phyloP scores from a whole-genome alignment of 2,329 filamentous ascomycete species.

The Aspergillus vadensis region DNA sequence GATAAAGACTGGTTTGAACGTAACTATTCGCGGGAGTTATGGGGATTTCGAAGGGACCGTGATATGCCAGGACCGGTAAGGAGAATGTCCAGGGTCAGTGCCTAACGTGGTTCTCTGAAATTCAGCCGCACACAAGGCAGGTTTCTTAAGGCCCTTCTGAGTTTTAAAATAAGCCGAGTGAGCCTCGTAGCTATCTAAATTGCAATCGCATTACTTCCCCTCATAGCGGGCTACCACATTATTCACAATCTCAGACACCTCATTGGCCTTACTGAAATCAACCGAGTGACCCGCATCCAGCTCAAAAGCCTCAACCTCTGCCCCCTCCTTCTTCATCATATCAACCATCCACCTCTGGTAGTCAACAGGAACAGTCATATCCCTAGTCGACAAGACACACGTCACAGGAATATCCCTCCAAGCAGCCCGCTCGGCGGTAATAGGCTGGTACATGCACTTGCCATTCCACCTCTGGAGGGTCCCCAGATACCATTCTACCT shows the following conservation, averaged over 20 bases:
- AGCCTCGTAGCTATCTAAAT: too few relatives aligned
- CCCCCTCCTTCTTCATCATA: neutral
- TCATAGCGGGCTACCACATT: neutral
- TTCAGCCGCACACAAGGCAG: too few relatives aligned
- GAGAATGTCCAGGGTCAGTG: too few relatives aligned
- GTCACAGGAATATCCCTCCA: constrained; percentile 8
- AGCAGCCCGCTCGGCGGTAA: neutral
- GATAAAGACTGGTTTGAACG: too few relatives aligned
- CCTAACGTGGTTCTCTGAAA: too few relatives aligned
- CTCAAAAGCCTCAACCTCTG: neutral
- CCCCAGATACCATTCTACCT: constrained; percentile 6
- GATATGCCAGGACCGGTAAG: too few relatives aligned
- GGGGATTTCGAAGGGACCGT: too few relatives aligned
- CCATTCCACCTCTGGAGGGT: constrained; percentile 13
- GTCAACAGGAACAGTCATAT: constrained; percentile 7
- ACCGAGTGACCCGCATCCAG: constrained; percentile 9
- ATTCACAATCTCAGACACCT: constrained; percentile 7
- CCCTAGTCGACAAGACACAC: constrained; percentile 2
- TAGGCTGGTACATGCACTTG: constrained; percentile 1
- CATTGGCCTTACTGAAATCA: constrained; percentile 1
- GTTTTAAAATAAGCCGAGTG: too few relatives aligned
- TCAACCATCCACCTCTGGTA: constrained; percentile 13
- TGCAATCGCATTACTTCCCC: neutral
- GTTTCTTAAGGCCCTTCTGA: too few relatives aligned
- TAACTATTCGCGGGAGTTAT: too few relatives aligned